Percentiles rank a stretch among this genome's conserved stretches.
These are phyloP conservation scores for Solanum etuberosum DNA, from an alignment of 257 asterid species.

Conservation along the genomic window DNA sequence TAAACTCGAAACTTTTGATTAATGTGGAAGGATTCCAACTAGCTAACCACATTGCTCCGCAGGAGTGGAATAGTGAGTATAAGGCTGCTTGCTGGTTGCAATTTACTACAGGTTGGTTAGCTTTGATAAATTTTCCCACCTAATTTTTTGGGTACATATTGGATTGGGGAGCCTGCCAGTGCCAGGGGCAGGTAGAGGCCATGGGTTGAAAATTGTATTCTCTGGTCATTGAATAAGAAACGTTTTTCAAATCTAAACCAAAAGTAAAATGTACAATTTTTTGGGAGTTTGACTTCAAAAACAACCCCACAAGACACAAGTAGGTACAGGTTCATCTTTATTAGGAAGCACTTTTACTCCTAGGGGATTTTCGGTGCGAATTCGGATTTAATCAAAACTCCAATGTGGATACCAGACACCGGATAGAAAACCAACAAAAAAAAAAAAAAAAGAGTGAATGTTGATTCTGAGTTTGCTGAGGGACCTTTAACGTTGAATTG, in stretches of 20 bases:
- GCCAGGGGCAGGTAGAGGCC: not conserved
- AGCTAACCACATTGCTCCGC: no score
- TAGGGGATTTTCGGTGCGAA: no score
- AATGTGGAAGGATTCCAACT: no score
- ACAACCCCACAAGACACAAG: not conserved
- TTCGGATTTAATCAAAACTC: no score
- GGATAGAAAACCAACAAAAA: no score
- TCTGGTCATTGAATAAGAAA: not conserved
- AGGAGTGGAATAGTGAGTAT: no score
- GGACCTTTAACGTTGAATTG: not conserved
- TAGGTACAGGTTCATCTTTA: no score
- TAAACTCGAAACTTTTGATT: no score
- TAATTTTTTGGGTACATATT: not conserved
- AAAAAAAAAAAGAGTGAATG: no score
- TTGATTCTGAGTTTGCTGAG: not conserved
- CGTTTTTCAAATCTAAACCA: not conserved
- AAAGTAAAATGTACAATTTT: not conserved
- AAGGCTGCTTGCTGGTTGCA: not conserved
- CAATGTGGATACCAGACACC: no score
- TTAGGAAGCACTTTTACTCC: no score
- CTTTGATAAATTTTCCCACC: not conserved
- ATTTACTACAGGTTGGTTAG: not conserved
- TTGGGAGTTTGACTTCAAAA: not conserved
- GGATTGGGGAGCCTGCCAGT: not conserved
- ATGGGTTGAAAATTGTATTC: not conserved